These are phyloP conservation scores for Plantago coronopus DNA, from an alignment of 305 asterid species.

Conservation along the genomic window DNA sequence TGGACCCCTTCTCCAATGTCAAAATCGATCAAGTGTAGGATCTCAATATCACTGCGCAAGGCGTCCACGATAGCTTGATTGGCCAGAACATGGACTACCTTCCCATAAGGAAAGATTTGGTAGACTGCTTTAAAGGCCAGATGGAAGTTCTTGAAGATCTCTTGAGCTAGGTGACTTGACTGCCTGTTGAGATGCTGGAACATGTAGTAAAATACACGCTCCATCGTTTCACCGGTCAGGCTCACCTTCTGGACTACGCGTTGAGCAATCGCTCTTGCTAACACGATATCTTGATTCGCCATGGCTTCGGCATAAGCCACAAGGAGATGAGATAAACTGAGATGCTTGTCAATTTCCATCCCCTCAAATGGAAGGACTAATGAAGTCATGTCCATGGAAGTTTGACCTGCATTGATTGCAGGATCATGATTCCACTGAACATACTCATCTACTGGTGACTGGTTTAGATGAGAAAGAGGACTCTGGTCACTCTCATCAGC, in stretches of 20 bases:
- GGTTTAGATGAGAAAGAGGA: neutral
- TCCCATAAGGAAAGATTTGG: slow-evolving; percentile 6
- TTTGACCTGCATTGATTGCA: slow-evolving; percentile 2
- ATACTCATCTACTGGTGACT: neutral
- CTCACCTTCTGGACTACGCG: slow-evolving; percentile 4
- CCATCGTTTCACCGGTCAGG: neutral
- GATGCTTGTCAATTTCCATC: neutral
- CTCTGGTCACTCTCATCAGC: neutral
- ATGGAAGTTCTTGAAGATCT: slow-evolving; percentile 2
- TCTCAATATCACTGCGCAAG: slow-evolving; percentile 2
- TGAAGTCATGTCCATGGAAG: neutral
- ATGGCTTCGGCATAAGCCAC: slow-evolving; percentile 7
- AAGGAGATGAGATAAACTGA: slow-evolving; percentile 2
- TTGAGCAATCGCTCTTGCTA: neutral
- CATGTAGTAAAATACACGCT: slow-evolving; percentile 10
- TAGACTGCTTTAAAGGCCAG: slow-evolving; percentile 1
- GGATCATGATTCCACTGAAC: slow-evolving; percentile 1
- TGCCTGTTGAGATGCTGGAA: slow-evolving; percentile 6
- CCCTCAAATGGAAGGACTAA: slow-evolving; percentile 11
- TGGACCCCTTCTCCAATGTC: slow-evolving; percentile 6
- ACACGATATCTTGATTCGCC: neutral
- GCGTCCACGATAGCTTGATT: neutral
- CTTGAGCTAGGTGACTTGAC: neutral
- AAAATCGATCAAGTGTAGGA: slow-evolving; percentile 7
- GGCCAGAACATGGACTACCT: neutral